A percentile compares a stretch with the other conserved stretches of the same genome.
phyloP scores from a whole-genome alignment of 306 rosid species.

The Gastrolobium bilobum region DNA sequence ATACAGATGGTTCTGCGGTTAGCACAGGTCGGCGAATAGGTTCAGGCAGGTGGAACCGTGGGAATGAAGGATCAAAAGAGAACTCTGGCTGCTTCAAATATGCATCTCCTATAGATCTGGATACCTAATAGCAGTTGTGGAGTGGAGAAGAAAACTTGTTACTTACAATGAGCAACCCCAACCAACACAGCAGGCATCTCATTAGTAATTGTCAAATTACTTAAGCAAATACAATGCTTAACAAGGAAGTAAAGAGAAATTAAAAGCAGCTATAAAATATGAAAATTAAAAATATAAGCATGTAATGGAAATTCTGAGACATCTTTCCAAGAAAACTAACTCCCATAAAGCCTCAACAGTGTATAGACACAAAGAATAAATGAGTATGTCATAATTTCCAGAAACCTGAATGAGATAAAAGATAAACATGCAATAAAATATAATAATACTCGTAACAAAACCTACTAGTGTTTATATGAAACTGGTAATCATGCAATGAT shows the following conservation, averaged over 20 bases:
- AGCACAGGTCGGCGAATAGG: constrained; percentile 85
- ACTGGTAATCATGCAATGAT: not conserved
- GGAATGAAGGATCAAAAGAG: constrained; percentile 81
- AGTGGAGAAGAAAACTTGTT: constrained; percentile 36
- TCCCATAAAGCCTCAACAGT: constrained; percentile 10
- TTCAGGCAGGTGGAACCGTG: constrained; percentile 74
- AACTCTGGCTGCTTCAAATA: constrained; percentile 89
- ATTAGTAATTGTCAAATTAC: constrained; percentile 23
- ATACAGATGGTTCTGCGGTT: constrained; percentile 80
- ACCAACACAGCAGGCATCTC: constrained; percentile 34
- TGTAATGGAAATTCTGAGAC: constrained; percentile 7
- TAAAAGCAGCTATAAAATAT: constrained; percentile 11
- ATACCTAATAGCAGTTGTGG: constrained; percentile 65
- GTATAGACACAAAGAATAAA: not conserved
- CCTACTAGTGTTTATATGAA: not conserved
- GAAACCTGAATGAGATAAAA: not conserved
- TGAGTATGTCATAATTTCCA: constrained; percentile 6
- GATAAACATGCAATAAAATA: not conserved
- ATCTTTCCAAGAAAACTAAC: constrained; percentile 14
- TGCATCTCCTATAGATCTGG: constrained; percentile 94
- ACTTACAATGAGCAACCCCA: constrained; percentile 39
- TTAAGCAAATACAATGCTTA: constrained; percentile 16
- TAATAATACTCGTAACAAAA: not conserved
- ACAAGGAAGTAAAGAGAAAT: constrained; percentile 1
- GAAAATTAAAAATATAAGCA: not conserved